Conservation (phyloP, 2,329 filamentous ascomycete genomes). For the Zymoseptoria brevis region DNA sequence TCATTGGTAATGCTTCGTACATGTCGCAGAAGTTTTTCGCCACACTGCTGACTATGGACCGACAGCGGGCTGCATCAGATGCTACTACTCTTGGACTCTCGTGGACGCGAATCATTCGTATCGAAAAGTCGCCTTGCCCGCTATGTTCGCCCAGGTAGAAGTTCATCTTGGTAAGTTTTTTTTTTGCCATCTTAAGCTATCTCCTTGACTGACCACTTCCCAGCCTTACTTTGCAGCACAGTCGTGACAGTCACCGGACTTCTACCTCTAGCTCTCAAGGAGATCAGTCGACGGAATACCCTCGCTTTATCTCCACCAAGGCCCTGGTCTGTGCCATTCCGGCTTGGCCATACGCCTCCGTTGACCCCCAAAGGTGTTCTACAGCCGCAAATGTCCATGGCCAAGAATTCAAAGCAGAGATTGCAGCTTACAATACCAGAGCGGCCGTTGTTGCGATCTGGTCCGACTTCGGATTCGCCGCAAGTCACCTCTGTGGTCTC, state of each 20-base stretch:
- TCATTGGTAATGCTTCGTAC: conserved; percentile 6
- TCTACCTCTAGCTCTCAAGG: conserved; percentile 4
- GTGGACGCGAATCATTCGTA: conserved; percentile 5
- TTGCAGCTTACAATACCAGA: neutral
- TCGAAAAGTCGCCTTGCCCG: conserved; percentile 4
- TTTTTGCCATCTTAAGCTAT: neutral
- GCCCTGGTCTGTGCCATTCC: neutral
- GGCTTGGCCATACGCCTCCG: neutral
- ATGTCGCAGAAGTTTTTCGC: neutral
- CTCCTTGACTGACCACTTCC: neutral
- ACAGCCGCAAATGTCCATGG: neutral
- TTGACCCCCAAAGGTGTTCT: neutral
- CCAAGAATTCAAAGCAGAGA: neutral
- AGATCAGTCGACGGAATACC: conserved; percentile 1
- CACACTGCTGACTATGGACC: neutral
- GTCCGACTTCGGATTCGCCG: neutral
- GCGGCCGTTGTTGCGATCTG: neutral
- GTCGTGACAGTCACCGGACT: conserved; percentile 10
- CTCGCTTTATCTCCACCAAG: neutral
- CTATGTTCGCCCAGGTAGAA: conserved; percentile 10
- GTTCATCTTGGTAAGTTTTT: conserved; percentile 1
- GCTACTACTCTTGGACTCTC: conserved; percentile 11
- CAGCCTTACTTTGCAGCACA: conserved; percentile 11
- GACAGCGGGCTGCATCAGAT: conserved; percentile 9
- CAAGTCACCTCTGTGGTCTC: neutral